Evolutionary conservation across 2,329 filamentous ascomycete genomes (phyloP).

Genomic region (Ascochyta fabae): DNA sequence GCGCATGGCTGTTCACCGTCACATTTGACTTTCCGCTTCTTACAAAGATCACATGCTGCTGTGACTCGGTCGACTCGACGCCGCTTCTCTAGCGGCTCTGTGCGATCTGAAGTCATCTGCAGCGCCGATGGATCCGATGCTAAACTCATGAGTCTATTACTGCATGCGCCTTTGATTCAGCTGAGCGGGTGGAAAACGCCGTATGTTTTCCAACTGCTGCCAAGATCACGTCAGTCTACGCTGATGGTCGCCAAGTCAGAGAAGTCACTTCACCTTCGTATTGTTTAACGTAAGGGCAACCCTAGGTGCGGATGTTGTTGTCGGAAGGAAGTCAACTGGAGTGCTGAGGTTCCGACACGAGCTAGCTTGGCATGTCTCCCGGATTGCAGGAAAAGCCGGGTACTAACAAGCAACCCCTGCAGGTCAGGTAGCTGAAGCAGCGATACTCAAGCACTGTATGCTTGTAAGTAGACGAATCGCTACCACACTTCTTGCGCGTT

Average conservation of each 20-base stretch:
- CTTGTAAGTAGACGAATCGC: no score
- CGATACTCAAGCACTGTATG: no score
- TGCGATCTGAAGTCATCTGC: neutral
- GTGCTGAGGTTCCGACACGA: slow-evolving; percentile 1
- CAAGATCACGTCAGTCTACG: slow-evolving; percentile 3
- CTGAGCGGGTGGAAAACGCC: neutral
- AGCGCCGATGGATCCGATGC: neutral
- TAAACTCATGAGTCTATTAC: neutral
- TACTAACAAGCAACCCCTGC: no score
- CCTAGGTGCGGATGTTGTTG: slow-evolving; percentile 9
- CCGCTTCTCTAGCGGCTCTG: slow-evolving; percentile 26
- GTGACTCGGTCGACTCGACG: slow-evolving; percentile 36
- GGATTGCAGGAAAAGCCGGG: no score
- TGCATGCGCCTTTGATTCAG: neutral
- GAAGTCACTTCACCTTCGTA: slow-evolving; percentile 4
- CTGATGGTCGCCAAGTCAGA: neutral
- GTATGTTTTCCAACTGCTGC: neutral
- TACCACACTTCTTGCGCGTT: no score
- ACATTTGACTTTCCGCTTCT: slow-evolving; percentile 55
- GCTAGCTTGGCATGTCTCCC: neutral
- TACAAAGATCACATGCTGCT: slow-evolving; percentile 42
- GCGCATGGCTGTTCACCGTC: slow-evolving; percentile 59
- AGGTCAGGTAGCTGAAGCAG: no score
- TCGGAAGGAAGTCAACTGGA: slow-evolving; percentile 3
- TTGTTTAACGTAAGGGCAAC: slow-evolving; percentile 13